phyloP scores from a whole-genome alignment of 2,329 filamentous ascomycete species.

The Hymenoscyphus occultus region DNA sequence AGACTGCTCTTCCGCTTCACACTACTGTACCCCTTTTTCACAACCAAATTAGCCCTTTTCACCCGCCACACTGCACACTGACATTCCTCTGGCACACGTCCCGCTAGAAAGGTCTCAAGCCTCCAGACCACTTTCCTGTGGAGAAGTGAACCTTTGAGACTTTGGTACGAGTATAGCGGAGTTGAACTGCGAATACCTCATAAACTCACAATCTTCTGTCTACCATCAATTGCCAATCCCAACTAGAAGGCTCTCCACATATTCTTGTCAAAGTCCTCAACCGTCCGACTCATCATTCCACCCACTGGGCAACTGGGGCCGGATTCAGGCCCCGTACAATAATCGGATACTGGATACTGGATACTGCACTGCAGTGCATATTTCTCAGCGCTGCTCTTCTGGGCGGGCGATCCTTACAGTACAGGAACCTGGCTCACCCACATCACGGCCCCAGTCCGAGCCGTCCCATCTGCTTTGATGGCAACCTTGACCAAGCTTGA shows the following conservation, averaged over 20 bases:
- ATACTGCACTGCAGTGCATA: too few relatives aligned
- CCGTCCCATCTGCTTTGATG: background rate
- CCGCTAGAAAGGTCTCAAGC: background rate
- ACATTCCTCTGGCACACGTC: background rate
- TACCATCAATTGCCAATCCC: background rate
- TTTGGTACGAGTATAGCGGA: background rate
- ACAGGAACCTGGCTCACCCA: background rate
- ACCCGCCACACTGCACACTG: background rate
- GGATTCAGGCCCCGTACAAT: too few relatives aligned
- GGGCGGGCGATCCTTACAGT: too few relatives aligned
- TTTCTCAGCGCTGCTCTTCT: too few relatives aligned
- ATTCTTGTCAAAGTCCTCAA: too few relatives aligned
- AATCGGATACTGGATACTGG: too few relatives aligned
- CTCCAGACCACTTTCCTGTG: background rate
- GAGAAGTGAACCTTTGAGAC: background rate
- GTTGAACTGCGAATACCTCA: too few relatives aligned
- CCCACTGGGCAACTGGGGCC: too few relatives aligned
- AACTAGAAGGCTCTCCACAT: too few relatives aligned
- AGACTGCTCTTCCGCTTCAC: background rate
- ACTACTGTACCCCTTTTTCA: background rate
- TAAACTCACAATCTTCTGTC: background rate
- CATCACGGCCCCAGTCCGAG: background rate
- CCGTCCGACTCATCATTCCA: too few relatives aligned
- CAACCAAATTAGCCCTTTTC: background rate
- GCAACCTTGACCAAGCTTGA: background rate